Conservation (phyloP, 208 protist species). For the Trypanosoma grayi region DNA sequence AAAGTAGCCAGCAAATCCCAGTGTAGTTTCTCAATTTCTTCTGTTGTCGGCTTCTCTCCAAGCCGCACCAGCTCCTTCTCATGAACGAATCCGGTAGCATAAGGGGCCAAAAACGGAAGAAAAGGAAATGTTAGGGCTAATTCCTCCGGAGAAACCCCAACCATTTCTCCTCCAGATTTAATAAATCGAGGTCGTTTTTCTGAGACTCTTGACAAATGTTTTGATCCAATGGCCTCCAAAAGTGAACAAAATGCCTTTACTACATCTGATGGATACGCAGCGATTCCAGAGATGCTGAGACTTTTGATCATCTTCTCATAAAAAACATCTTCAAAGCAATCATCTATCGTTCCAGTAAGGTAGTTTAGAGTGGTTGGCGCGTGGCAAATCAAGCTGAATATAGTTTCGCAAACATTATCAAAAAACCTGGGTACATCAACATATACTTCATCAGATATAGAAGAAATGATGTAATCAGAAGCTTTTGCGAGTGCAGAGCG, state of each 20-base stretch:
- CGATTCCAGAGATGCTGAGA: constrained; percentile 43
- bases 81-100: constrained; percentile 67
- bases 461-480: constrained; percentile 35
- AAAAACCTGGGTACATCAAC: constrained; percentile 82
- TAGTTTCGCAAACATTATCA: constrained; percentile 65
- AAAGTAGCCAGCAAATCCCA: constrained; percentile 29
- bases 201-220: constrained; percentile 35
- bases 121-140: constrained; percentile 70
- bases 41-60: constrained; percentile 14
- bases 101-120: constrained; percentile 60
- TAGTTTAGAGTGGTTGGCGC: constrained; percentile 15
- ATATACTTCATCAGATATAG: constrained; percentile 61
- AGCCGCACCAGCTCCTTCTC: constrained; percentile 33
- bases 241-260: constrained; percentile 58
- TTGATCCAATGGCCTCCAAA: constrained; percentile 55
- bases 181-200: neutral
- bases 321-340: constrained; percentile 50
- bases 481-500: constrained; percentile 35
- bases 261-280: constrained; percentile 51
- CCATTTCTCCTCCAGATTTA: constrained; percentile 17
- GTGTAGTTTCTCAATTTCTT: constrained; percentile 24
- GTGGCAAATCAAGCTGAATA: constrained; percentile 41
- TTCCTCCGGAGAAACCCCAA: constrained; percentile 2
- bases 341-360: neutral
- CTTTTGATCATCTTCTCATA: constrained; percentile 63